A percentile compares a stretch with the other conserved stretches of the same genome.
Evolutionary conservation across 371 early-diverging fungal genomes (phyloP).

Genomic region (Sporodiniella umbellata): DNA sequence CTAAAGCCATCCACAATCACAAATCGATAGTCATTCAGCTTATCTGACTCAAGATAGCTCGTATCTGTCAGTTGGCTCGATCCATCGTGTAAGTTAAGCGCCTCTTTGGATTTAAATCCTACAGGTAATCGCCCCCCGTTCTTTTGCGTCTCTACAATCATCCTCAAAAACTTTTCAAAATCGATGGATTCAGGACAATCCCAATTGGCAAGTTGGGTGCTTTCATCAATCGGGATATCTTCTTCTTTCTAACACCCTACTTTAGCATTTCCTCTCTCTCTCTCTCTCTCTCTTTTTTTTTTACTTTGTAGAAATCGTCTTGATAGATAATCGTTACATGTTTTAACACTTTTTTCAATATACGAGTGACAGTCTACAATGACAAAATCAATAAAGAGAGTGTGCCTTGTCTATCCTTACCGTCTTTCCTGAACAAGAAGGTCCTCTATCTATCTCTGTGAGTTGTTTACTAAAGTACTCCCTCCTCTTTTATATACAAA

Average conservation of each 20-base stretch:
- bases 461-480: too few relatives aligned
- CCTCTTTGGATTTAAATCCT: slow-evolving; percentile 31
- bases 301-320: slow-evolving; percentile 72
- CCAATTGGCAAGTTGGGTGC: slow-evolving; percentile 69
- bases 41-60: neutral
- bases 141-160: slow-evolving; percentile 35
- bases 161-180: slow-evolving; percentile 17
- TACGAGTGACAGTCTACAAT: slow-evolving; percentile 51
- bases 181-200: slow-evolving; percentile 76
- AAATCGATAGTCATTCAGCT: slow-evolving; percentile 23
- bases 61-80: neutral
- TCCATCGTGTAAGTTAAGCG: slow-evolving; percentile 23
- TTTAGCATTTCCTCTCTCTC: neutral
- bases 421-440: slow-evolving; percentile 65
- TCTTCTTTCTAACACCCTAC: slow-evolving; percentile 51
- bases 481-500: too few relatives aligned
- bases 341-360: slow-evolving; percentile 52
- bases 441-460: too few relatives aligned
- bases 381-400: neutral
- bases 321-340: slow-evolving; percentile 66
- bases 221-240: slow-evolving; percentile 60
- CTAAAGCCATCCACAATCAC: slow-evolving; percentile 79
- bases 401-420: slow-evolving; percentile 25
- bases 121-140: slow-evolving; percentile 39
- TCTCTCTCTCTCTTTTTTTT: neutral